These are phyloP conservation scores for Cucurbita pepo DNA, from an alignment of 306 rosid species.

Conservation along the genomic window DNA sequence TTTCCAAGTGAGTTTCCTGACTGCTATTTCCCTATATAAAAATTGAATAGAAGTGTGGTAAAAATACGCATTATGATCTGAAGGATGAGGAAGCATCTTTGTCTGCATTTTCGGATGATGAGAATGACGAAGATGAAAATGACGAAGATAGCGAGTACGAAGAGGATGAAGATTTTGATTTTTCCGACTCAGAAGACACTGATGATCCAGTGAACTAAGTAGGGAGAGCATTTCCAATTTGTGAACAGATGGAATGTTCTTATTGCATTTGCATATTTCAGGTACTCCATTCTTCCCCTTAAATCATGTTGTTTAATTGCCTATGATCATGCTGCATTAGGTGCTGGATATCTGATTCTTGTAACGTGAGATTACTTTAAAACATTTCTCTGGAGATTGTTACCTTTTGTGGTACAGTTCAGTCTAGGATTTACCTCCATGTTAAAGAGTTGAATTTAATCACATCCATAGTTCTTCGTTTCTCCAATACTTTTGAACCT, in stretches of 20 bases:
- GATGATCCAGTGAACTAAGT: not conserved
- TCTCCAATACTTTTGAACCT: not conserved
- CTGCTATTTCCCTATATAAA: not conserved
- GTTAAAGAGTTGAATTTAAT: not conserved
- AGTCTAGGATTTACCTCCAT: not conserved
- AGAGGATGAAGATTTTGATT: constrained; percentile 8
- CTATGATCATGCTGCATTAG: not conserved
- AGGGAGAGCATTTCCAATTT: not conserved
- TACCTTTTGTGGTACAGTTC: not conserved
- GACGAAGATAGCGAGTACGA: constrained; percentile 4
- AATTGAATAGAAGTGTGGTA: not conserved
- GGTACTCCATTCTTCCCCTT: not conserved
- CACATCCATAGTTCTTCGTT: not conserved
- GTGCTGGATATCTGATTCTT: not conserved
- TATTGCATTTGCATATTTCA: not conserved
- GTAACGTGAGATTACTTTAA: not conserved
- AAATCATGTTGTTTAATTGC: not conserved
- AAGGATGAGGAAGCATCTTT: constrained; percentile 40
- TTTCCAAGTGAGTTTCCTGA: constrained; percentile 29
- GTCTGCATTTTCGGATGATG: constrained; percentile 4
- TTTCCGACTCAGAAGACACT: not conserved
- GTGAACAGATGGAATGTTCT: not conserved
- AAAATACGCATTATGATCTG: constrained; percentile 5
- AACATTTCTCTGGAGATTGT: not conserved
- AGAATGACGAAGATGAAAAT: constrained; percentile 3